Percentiles rank a stretch among this genome's conserved stretches.
These are phyloP conservation scores for Dactylellina leptospora DNA, from an alignment of 2,329 filamentous ascomycete genomes.

Conservation along the genomic window DNA sequence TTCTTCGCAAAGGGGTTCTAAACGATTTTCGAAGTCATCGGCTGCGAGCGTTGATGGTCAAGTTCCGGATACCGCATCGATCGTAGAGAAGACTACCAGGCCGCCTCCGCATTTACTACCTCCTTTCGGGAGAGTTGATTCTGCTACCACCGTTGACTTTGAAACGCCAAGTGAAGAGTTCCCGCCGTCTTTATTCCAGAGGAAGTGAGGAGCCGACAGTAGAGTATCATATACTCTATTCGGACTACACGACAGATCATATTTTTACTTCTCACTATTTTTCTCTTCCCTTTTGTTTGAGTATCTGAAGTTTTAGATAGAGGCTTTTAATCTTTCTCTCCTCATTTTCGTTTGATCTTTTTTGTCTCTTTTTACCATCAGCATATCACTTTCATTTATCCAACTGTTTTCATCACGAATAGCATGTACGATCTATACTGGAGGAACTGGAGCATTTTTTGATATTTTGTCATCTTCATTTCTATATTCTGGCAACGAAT, in stretches of 20 bases:
- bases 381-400: slow-evolving; percentile 6
- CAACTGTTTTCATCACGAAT: no score
- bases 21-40: slow-evolving; percentile 35
- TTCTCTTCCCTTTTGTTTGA: background rate
- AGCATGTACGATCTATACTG: slow-evolving; percentile 39
- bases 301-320: background rate
- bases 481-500: slow-evolving; percentile 10
- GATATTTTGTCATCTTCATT: slow-evolving; percentile 28
- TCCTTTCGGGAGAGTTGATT: slow-evolving; percentile 38
- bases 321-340: slow-evolving; percentile 10
- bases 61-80: slow-evolving; percentile 39
- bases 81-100: slow-evolving; percentile 13
- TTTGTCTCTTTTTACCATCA: background rate
- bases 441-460: slow-evolving; percentile 43
- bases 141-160: slow-evolving; percentile 28
- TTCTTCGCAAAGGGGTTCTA: slow-evolving; percentile 32
- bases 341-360: background rate
- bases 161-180: slow-evolving; percentile 49
- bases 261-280: slow-evolving; percentile 16
- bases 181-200: slow-evolving; percentile 41
- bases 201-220: background rate
- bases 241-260: background rate
- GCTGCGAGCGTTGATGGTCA: slow-evolving; percentile 20
- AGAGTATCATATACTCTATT: background rate
- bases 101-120: slow-evolving; percentile 27